A percentile compares a stretch with the other conserved stretches of the same genome.
Evolutionary conservation across 73 alveolate species (phyloP).

Genomic region (Paramecium biaurelia): DNA sequence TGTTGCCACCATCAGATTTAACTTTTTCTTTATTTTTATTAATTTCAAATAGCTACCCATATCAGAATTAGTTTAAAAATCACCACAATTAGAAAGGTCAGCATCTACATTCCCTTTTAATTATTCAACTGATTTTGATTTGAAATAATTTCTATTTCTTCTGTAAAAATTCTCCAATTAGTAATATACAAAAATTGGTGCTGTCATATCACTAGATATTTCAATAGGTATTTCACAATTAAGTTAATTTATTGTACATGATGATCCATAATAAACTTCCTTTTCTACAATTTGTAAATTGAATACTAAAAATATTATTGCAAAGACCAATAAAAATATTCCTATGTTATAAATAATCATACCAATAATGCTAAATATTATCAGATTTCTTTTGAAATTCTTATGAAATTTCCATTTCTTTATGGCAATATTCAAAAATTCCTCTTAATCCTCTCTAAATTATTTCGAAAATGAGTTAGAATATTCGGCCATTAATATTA

Average conservation of each 20-base stretch:
- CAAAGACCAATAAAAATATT: conserved; percentile 41
- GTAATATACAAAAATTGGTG: conserved; percentile 56
- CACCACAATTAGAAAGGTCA: background rate
- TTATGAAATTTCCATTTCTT: conserved; percentile 55
- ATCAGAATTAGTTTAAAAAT: conserved; percentile 40
- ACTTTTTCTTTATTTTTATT: conserved; percentile 5
- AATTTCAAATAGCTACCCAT: background rate
- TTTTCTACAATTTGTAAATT: conserved; percentile 24
- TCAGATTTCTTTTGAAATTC: conserved; percentile 35
- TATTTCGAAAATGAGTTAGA: conserved; percentile 48
- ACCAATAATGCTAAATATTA: conserved; percentile 14
- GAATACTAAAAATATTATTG: conserved; percentile 8
- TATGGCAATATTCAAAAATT: conserved; percentile 43
- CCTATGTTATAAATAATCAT: background rate
- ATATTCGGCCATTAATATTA: conserved; percentile 16
- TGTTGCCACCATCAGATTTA: background rate
- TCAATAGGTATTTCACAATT: background rate
- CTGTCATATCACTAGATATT: conserved; percentile 31
- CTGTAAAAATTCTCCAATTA: conserved; percentile 53
- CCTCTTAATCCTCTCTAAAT: conserved; percentile 52
- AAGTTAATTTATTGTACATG: background rate
- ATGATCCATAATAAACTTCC: background rate
- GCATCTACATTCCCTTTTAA: conserved; percentile 38
- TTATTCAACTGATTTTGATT: conserved; percentile 50
- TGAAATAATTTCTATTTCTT: conserved; percentile 58